Evolutionary conservation across 2,329 filamentous ascomycete genomes (phyloP).

Genomic region (Teratosphaeria destructans): DNA sequence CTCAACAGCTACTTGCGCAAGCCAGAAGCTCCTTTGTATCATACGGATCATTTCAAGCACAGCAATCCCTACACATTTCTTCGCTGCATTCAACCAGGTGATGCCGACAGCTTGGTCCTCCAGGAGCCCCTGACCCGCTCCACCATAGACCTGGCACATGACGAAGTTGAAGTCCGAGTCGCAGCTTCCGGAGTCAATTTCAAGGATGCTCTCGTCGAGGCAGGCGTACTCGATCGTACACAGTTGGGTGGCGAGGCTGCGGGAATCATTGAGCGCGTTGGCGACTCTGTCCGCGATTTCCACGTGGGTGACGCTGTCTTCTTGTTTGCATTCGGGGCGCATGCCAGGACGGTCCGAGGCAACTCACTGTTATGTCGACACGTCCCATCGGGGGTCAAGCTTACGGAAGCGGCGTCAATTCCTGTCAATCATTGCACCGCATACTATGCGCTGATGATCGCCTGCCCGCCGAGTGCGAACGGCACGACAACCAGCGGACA

Average conservation of each 20-base stretch:
- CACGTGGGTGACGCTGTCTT: neutral
- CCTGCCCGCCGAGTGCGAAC: neutral
- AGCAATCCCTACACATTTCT: no score
- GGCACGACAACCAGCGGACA: neutral
- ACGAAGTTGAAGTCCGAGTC: no score
- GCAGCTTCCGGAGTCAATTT: neutral
- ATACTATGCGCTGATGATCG: neutral
- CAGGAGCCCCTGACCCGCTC: no score
- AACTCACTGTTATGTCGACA: neutral
- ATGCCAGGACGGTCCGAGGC: neutral
- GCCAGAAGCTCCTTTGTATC: no score
- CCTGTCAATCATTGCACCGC: neutral
- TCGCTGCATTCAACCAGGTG: no score
- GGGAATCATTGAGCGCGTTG: neutral
- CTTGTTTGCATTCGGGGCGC: neutral
- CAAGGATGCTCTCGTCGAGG: neutral
- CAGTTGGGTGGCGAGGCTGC: neutral
- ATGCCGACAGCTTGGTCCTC: no score
- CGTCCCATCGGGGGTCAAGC: neutral
- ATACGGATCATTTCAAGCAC: no score
- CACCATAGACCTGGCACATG: no score
- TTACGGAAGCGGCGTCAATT: neutral
- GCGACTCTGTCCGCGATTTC: neutral
- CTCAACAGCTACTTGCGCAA: no score
- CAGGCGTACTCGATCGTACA: neutral